Conservation (phyloP, 345 rosid genomes). For the Combretum micranthum region DNA sequence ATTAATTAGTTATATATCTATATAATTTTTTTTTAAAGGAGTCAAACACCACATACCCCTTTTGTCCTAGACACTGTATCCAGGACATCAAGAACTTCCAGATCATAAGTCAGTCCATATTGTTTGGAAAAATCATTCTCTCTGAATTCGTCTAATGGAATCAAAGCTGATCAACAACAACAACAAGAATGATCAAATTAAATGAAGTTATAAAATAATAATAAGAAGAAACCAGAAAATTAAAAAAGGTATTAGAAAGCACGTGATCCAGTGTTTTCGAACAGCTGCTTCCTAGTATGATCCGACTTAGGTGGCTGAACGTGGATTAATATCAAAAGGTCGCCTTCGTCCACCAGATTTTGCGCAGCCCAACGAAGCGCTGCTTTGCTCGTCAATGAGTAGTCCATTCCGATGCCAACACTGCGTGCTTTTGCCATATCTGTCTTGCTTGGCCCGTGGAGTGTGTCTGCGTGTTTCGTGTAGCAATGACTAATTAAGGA, state of each 20-base stretch:
- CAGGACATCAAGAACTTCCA: slow-evolving; percentile 31
- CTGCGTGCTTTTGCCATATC: slow-evolving; percentile 25
- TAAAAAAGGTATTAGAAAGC: not conserved
- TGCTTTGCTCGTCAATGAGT: slow-evolving; percentile 38
- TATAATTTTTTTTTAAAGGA: not conserved
- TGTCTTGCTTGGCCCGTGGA: not conserved
- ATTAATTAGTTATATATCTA: not conserved
- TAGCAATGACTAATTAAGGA: no score
- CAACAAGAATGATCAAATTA: not conserved
- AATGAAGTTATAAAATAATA: not conserved
- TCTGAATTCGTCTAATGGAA: slow-evolving; percentile 39
- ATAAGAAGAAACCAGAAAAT: not conserved
- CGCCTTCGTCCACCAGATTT: slow-evolving; percentile 24
- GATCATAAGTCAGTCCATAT: slow-evolving; percentile 33
- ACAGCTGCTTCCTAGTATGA: slow-evolving; percentile 42
- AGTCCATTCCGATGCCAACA: slow-evolving; percentile 41
- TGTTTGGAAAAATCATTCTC: slow-evolving; percentile 38
- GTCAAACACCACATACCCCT: slow-evolving; percentile 19
- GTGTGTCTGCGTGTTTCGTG: no score
- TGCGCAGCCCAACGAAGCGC: slow-evolving; percentile 42
- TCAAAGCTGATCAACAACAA: slow-evolving; percentile 28
- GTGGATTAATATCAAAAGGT: slow-evolving; percentile 26
- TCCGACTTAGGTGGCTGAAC: slow-evolving; percentile 41
- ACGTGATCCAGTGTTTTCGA: slow-evolving; percentile 48
- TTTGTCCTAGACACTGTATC: slow-evolving; percentile 28